Evolutionary conservation across 1,284 basidiomycete species (phyloP).

Genomic region (Coriolopsis trogii): DNA sequence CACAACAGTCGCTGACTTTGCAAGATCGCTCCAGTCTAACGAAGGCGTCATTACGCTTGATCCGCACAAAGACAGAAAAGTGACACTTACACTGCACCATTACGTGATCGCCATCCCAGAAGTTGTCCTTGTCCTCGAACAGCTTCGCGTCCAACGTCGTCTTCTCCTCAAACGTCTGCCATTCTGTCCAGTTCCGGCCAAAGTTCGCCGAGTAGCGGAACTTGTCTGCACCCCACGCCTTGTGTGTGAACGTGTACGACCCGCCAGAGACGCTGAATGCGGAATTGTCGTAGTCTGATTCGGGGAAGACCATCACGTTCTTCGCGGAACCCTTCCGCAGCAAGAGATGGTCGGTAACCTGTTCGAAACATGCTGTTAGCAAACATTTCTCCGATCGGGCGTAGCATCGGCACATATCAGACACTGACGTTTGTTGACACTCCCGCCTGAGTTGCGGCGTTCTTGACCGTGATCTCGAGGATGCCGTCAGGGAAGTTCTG

Average conservation of each 20-base stretch:
- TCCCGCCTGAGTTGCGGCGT: slow-evolving; percentile 49
- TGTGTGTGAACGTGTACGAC: slow-evolving; percentile 77
- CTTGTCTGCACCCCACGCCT: slow-evolving; percentile 84
- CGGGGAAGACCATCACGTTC: slow-evolving; percentile 85
- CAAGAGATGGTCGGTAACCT: slow-evolving; percentile 75
- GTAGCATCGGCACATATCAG: not conserved
- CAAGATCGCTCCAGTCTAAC: slow-evolving; percentile 75
- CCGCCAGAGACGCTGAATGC: slow-evolving; percentile 65
- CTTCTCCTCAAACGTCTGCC: slow-evolving; percentile 77
- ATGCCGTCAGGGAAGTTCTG: slow-evolving; percentile 80
- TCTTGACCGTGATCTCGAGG: slow-evolving; percentile 69
- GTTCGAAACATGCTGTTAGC: not conserved
- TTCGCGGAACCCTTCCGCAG: slow-evolving; percentile 74
- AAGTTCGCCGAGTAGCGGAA: slow-evolving; percentile 88
- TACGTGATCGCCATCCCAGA: slow-evolving; percentile 85
- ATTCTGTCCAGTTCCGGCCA: slow-evolving; percentile 82
- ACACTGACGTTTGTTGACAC: slow-evolving; percentile 56
- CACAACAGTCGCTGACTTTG: slow-evolving; percentile 63
- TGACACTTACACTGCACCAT: slow-evolving; percentile 78
- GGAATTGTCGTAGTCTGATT: slow-evolving; percentile 71
- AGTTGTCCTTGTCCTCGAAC: slow-evolving; percentile 59
- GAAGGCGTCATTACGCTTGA: not conserved
- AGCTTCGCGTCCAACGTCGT: slow-evolving; percentile 62
- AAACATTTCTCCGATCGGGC: not conserved
- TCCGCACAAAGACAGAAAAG: not conserved